Evolutionary conservation across 768 basidiomycete species (phyloP).

Genomic region (Floccularia luteovirens): DNA sequence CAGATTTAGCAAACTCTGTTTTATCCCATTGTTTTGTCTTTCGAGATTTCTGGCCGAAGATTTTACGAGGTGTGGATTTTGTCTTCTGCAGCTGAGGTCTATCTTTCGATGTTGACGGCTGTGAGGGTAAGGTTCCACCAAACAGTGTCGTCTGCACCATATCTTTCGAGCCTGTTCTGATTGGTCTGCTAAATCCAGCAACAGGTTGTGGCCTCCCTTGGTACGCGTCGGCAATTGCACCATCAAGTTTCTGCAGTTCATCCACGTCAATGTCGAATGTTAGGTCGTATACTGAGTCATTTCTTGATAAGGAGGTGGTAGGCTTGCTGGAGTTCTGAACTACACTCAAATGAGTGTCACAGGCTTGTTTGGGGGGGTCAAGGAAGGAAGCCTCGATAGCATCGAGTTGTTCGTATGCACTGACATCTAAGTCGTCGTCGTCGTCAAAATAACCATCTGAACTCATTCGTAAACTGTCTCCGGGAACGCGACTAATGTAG

Average conservation of each 20-base stretch:
- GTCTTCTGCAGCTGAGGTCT: slow-evolving; percentile 29
- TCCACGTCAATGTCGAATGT: slow-evolving; percentile 50
- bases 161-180: slow-evolving; percentile 22
- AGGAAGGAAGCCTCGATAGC: slow-evolving; percentile 59
- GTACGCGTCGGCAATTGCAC: slow-evolving; percentile 41
- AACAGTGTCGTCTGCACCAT: slow-evolving; percentile 59
- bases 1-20: slow-evolving; percentile 79
- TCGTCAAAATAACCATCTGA: slow-evolving; percentile 75
- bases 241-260: slow-evolving; percentile 48
- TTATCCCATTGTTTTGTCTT: slow-evolving; percentile 90
- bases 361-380: slow-evolving; percentile 13
- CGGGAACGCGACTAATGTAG: too few relatives aligned
- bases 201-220: slow-evolving; percentile 28
- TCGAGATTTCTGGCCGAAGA: slow-evolving; percentile 47
- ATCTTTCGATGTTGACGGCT: slow-evolving; percentile 22
- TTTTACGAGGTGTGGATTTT: slow-evolving; percentile 32
- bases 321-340: slow-evolving; percentile 11
- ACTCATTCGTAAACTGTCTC: too few relatives aligned
- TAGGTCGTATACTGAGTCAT: slow-evolving; percentile 29
- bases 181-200: slow-evolving; percentile 29
- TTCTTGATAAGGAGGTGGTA: slow-evolving; percentile 10
- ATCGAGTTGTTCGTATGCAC: slow-evolving; percentile 58
- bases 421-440: slow-evolving; percentile 47
- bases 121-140: slow-evolving; percentile 42
- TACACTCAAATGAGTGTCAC: neutral